Evolutionary conservation across 2,329 filamentous ascomycete genomes (phyloP).

Genomic region (Harringtonia aguacate): DNA sequence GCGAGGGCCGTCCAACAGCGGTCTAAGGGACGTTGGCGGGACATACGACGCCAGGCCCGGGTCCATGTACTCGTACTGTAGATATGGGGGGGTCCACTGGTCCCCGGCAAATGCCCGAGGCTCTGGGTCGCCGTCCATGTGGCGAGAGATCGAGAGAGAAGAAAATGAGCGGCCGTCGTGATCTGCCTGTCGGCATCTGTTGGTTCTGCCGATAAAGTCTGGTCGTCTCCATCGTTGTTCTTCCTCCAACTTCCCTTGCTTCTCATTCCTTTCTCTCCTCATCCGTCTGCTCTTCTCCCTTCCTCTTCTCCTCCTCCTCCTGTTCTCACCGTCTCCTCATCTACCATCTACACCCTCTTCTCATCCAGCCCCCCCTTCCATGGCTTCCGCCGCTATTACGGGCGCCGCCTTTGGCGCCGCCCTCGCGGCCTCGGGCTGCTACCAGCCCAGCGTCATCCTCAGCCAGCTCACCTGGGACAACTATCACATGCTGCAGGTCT

Average conservation of each 20-base stretch:
- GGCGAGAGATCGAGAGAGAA: too few species aligned
- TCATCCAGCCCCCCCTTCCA: background rate
- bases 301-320: background rate
- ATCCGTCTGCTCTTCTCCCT: background rate
- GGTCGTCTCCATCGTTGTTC: too few species aligned
- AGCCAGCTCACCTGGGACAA: constrained; percentile 49
- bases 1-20: too few species aligned
- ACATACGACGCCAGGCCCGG: too few species aligned
- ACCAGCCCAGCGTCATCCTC: constrained; percentile 47
- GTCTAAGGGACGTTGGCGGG: too few species aligned
- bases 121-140: too few species aligned
- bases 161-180: too few species aligned
- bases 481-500: constrained; percentile 56
- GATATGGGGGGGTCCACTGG: too few species aligned
- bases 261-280: background rate
- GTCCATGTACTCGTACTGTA: too few species aligned
- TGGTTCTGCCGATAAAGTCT: too few species aligned
- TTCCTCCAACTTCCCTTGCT: background rate
- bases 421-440: constrained; percentile 48
- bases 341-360: background rate
- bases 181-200: too few species aligned
- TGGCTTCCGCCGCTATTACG: constrained; percentile 26
- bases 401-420: constrained; percentile 53
- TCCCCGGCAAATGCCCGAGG: too few species aligned
- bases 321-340: background rate